These are phyloP conservation scores for Aspergillus heteromorphus DNA, from an alignment of 495 filamentous ascomycete genomes.

Conservation along the genomic window DNA sequence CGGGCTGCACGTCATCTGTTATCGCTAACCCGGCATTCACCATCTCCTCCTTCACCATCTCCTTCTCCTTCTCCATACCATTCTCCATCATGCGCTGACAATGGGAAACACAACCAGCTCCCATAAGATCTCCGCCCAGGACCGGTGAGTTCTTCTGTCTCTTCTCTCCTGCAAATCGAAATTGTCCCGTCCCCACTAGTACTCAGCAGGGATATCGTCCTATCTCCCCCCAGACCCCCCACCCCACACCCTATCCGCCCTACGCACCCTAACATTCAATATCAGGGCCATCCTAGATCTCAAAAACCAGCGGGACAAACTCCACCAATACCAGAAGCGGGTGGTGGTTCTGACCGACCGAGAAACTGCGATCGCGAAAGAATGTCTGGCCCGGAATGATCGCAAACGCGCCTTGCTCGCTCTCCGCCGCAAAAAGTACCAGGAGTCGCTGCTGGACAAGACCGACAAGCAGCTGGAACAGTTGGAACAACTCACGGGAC, in stretches of 20 bases:
- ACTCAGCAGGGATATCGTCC: neutral
- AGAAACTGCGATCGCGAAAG: constrained; percentile 76
- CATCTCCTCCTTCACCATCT: too few relatives aligned
- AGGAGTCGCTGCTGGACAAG: constrained; percentile 81
- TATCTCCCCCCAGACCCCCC: neutral
- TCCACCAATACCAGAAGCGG: constrained; percentile 87
- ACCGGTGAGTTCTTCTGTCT: constrained; percentile 45
- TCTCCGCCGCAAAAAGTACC: constrained; percentile 92
- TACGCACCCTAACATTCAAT: neutral
- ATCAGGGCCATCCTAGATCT: constrained; percentile 87
- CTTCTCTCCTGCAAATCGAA: too few relatives aligned
- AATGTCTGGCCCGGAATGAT: constrained; percentile 71
- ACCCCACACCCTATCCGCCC: constrained; percentile 6
- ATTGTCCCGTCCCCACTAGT: too few relatives aligned
- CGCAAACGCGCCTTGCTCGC: constrained; percentile 79
- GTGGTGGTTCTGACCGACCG: constrained; percentile 76
- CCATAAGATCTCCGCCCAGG: constrained; percentile 66
- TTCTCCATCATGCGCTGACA: constrained; percentile 33
- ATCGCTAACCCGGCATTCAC: neutral
- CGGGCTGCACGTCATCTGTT: constrained; percentile 1
- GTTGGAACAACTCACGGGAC: constrained; percentile 74
- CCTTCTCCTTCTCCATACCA: too few relatives aligned
- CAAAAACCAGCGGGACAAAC: constrained; percentile 94
- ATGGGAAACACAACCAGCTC: constrained; percentile 66
- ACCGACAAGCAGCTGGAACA: constrained; percentile 88